These are phyloP conservation scores for Prillingera fragicola DNA, from an alignment of 1,284 basidiomycete genomes.

Conservation along the genomic window DNA sequence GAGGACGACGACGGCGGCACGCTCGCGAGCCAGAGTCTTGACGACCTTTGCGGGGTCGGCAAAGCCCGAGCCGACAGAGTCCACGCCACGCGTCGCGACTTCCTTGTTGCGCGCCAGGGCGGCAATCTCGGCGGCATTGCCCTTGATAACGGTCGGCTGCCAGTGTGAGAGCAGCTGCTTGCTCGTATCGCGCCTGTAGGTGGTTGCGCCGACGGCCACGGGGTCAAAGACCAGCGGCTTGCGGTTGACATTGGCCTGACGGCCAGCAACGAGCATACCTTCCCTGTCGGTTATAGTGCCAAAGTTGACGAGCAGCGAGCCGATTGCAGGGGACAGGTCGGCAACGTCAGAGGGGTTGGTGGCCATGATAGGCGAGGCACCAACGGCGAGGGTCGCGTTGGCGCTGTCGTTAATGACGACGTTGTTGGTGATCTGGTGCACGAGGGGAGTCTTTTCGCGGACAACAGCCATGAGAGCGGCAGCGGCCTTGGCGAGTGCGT, in stretches of 20 bases:
- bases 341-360: slow-evolving; percentile 74
- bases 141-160: slow-evolving; percentile 90
- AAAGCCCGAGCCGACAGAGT: slow-evolving; percentile 72
- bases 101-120: slow-evolving; percentile 68
- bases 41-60: slow-evolving; percentile 69
- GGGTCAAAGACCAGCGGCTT: slow-evolving; percentile 90
- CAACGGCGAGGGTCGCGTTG: slow-evolving; percentile 82
- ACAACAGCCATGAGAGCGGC: slow-evolving; percentile 55
- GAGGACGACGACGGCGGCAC: slow-evolving; percentile 79
- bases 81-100: slow-evolving; percentile 79
- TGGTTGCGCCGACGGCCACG: slow-evolving; percentile 83
- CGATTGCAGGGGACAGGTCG: slow-evolving; percentile 65
- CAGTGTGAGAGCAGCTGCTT: slow-evolving; percentile 67
- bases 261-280: slow-evolving; percentile 77
- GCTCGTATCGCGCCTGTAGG: slow-evolving; percentile 59
- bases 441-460: slow-evolving; percentile 58
- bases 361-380: slow-evolving; percentile 92
- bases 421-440: slow-evolving; percentile 78
- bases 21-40: slow-evolving; percentile 62
- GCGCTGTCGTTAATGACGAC: slow-evolving; percentile 88
- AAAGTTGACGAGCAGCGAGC: slow-evolving; percentile 79
- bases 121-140: slow-evolving; percentile 87
- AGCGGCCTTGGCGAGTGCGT: slow-evolving; percentile 46
- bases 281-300: slow-evolving; percentile 70
- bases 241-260: slow-evolving; percentile 61